Evolutionary conservation across 441 rosid genomes (phyloP).

Genomic region (Flueggea neowawraea): DNA sequence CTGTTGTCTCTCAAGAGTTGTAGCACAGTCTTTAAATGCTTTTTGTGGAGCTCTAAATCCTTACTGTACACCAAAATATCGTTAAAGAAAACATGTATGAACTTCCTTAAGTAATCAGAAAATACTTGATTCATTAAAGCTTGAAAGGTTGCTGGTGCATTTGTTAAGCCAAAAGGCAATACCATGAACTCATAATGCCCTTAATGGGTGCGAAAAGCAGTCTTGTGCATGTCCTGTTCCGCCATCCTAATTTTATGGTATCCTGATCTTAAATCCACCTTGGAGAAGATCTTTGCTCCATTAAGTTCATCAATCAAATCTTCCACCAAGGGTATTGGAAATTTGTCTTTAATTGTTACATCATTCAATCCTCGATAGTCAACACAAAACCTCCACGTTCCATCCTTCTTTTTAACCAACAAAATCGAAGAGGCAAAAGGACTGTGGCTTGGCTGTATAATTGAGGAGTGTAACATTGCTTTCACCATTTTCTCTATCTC

Average conservation of each 20-base stretch:
- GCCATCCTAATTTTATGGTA: neutral
- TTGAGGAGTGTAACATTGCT: neutral
- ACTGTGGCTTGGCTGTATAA: neutral
- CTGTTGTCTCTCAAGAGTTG: neutral
- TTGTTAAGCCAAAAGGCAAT: neutral
- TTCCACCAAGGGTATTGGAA: neutral
- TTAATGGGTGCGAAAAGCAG: neutral
- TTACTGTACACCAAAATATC: neutral
- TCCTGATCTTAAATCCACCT: neutral
- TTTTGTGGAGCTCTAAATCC: neutral
- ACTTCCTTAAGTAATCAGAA: neutral
- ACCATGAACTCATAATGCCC: constrained; percentile 1
- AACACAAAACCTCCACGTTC: too few relatives aligned
- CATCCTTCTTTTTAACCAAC: neutral
- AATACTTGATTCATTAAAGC: too few relatives aligned
- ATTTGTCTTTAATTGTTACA: neutral
- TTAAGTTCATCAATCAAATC: neutral
- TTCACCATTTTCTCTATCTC: neutral
- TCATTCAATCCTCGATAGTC: neutral
- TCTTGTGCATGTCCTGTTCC: neutral
- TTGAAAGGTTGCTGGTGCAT: constrained; percentile 1
- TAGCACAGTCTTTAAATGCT: neutral
- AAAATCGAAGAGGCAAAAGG: neutral
- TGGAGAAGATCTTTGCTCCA: neutral
- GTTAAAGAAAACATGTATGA: neutral